phyloP scores from a whole-genome alignment of 768 basidiomycete species.

The Nidularia pulvinata region DNA sequence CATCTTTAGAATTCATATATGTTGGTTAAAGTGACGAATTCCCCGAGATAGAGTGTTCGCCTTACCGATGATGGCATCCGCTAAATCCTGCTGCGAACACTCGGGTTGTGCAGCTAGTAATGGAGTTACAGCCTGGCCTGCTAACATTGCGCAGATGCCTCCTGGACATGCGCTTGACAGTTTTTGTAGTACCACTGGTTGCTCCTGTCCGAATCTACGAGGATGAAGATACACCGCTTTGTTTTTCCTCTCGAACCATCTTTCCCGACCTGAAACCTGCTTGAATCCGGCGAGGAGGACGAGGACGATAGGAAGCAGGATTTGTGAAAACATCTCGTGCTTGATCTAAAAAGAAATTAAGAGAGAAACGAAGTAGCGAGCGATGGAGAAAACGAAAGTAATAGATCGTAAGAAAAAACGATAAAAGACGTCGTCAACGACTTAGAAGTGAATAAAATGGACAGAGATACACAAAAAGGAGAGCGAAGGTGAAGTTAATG shows the following conservation, averaged over 20 bases:
- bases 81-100: constrained; percentile 58
- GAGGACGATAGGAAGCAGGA: constrained; percentile 14
- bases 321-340: not conserved
- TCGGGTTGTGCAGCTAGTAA: constrained; percentile 52
- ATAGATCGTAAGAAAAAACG: not conserved
- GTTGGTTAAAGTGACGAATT: not conserved
- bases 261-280: constrained; percentile 34
- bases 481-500: not conserved
- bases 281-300: constrained; percentile 23
- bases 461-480: not conserved
- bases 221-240: constrained; percentile 45
- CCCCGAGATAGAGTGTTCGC: not conserved
- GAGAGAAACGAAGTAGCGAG: too few species aligned
- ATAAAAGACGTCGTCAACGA: not conserved
- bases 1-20: too few species aligned
- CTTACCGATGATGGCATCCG: constrained; percentile 56
- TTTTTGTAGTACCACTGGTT: constrained; percentile 44
- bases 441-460: not conserved
- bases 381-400: not conserved
- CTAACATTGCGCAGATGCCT: constrained; percentile 44
- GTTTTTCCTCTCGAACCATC: constrained; percentile 47
- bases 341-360: too few species aligned
- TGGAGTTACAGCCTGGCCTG: constrained; percentile 50
- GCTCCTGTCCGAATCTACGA: constrained; percentile 52
- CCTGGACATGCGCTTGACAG: constrained; percentile 47